Base-by-base conservation (phyloP, 495 filamentous ascomycete genomes). In the Stereocaulon alpinum region DNA sequence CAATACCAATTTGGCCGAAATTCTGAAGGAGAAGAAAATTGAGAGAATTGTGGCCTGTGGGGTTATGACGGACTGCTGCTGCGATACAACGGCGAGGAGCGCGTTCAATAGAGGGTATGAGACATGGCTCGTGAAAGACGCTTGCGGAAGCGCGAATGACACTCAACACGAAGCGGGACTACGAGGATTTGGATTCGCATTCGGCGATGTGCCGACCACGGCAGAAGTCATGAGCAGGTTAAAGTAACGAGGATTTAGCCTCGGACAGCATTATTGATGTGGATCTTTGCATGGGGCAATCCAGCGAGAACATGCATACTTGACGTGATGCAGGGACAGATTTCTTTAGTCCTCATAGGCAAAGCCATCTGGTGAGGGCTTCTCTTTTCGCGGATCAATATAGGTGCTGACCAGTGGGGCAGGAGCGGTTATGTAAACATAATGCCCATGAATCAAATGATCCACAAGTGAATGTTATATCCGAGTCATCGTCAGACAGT, bases 61-160 rank as follows among this genome's bases (percentile, higher is more conserved):
- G 10, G 73, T 75, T 11, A 71, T 76, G 73, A 76, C 73, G 45
- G 73, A 74, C 63, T 73, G 69, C 57, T 76, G 73, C 58, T 68
- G 62, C 54, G 73, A 75, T 63, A 73, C 73, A 10, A 74, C 73
- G 50, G 73, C 60, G 0, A 43, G 73, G 51, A 63, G 61, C 27
- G 72, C 73, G 12, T 76, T 76, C 52, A 74, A 75, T 64, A 58
- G 73, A 37, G 73, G 73, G 5, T 75, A 63, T 56, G 71, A 75
- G 62, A 75, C 73, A 1, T 73, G 68, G 72, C 47, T 76, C 9
- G 71, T 74, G 14, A 48, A 47, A 14, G 73, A 76, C 65, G 73
- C 72, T 27, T 70, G 65, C 53, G 73, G 67, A 45, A 75, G 63
- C 50, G 68, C 63, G 60, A 67, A 60, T 41, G 37, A 63, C 56